phyloP scores from a whole-genome alignment of 129 eudicot genomes.

The Pulicaria dysenterica region DNA sequence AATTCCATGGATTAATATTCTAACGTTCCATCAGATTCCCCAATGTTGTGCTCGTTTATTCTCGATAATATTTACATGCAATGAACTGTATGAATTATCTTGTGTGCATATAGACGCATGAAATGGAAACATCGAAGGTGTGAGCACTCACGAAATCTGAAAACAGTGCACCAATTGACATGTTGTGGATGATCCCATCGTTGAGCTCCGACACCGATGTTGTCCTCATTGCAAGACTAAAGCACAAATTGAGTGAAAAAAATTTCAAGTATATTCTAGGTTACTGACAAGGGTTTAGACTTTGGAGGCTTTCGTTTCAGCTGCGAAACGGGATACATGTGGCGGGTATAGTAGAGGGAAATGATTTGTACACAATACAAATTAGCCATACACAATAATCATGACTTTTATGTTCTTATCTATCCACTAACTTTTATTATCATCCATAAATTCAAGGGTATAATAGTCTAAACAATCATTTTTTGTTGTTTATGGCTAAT shows the following conservation, averaged over 20 bases:
- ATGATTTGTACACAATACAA: no score
- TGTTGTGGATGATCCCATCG: constrained; percentile 66
- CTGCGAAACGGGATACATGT: no score
- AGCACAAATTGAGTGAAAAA: background rate
- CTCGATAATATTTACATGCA: background rate
- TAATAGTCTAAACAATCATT: no score
- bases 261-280: constrained; percentile 20
- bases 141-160: constrained; percentile 75
- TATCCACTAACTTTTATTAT: no score
- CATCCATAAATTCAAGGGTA: no score
- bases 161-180: constrained; percentile 80
- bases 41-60: background rate
- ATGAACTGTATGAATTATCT: background rate
- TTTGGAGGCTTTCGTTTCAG: no score
- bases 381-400: no score
- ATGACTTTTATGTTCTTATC: no score
- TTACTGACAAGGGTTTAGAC: constrained; percentile 23
- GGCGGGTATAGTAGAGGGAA: no score
- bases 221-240: constrained; percentile 37
- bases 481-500: no score
- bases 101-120: background rate
- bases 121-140: constrained; percentile 5
- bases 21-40: constrained; percentile 3
- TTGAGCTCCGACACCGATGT: constrained; percentile 57
- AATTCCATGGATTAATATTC: constrained; percentile 5